A percentile compares a stretch with the other conserved stretches of the same genome.
Evolutionary conservation across 108 stramenopile genomes (phyloP).

Genomic region (Discostella pseudostelligera): DNA sequence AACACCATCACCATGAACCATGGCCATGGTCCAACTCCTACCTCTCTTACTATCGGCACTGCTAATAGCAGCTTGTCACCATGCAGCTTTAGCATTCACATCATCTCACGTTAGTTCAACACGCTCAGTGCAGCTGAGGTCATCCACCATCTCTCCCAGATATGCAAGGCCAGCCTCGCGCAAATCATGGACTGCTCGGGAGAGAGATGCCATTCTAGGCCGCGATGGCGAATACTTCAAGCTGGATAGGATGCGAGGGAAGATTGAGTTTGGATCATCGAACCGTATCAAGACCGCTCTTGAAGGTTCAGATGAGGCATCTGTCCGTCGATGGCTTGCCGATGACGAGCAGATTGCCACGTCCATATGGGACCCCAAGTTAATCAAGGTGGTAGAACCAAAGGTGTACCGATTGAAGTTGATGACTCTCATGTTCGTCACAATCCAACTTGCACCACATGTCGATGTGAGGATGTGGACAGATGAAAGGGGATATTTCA

Average conservation of each 20-base stretch:
- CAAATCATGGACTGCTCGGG: slow-evolving; percentile 40
- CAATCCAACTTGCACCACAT: slow-evolving; percentile 65
- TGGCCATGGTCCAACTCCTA: background rate
- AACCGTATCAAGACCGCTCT: slow-evolving; percentile 58
- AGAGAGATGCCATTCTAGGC: slow-evolving; percentile 55
- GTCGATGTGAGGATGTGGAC: slow-evolving; percentile 82
- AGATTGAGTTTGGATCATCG: slow-evolving; percentile 74
- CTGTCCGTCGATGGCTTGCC: slow-evolving; percentile 59
- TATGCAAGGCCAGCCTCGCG: slow-evolving; percentile 17
- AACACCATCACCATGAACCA: background rate
- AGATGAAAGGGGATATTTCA: slow-evolving; percentile 47
- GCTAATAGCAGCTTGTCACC: background rate
- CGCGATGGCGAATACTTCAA: slow-evolving; percentile 71
- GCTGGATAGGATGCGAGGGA: slow-evolving; percentile 55
- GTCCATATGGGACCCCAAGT: slow-evolving; percentile 70
- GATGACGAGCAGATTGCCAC: slow-evolving; percentile 64
- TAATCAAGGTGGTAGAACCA: slow-evolving; percentile 54
- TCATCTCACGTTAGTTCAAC: background rate
- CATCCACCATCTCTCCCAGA: slow-evolving; percentile 2
- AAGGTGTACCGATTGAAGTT: slow-evolving; percentile 63
- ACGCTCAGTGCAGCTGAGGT: background rate
- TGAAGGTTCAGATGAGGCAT: slow-evolving; percentile 26
- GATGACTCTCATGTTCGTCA: slow-evolving; percentile 83
- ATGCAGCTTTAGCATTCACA: slow-evolving; percentile 10
- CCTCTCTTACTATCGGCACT: slow-evolving; percentile 6